Evolutionary conservation across 2,329 filamentous ascomycete genomes (phyloP).

Genomic region (Epicoccum sorghinum): DNA sequence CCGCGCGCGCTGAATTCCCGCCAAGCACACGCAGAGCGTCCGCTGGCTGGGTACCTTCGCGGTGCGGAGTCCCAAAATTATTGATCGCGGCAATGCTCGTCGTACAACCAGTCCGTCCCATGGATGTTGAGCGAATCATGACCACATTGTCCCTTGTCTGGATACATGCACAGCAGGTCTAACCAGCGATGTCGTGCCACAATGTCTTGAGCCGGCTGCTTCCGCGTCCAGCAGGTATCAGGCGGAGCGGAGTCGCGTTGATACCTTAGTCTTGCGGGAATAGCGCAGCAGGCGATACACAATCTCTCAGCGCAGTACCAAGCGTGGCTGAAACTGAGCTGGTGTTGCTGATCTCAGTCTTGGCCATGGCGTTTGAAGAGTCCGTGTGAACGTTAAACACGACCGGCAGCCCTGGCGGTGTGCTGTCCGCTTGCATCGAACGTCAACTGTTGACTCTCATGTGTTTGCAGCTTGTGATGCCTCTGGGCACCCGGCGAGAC

Average conservation of each 20-base stretch:
- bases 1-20: constrained; percentile 7
- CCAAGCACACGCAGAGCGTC: constrained; percentile 28
- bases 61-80: constrained; percentile 7
- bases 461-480: neutral
- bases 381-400: constrained; percentile 7
- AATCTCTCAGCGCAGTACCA: constrained; percentile 23
- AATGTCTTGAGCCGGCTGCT: neutral
- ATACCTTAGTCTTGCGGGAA: constrained; percentile 18
- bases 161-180: constrained; percentile 8
- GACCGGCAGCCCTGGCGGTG: constrained; percentile 10
- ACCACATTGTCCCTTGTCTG: constrained; percentile 6
- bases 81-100: constrained; percentile 14
- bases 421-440: constrained; percentile 5
- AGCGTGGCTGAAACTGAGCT: constrained; percentile 38
- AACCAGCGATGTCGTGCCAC: constrained; percentile 5
- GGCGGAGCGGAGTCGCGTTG: constrained; percentile 10
- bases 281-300: constrained; percentile 6
- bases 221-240: constrained; percentile 3
- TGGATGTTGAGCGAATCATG: constrained; percentile 2
- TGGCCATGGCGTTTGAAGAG: constrained; percentile 20
- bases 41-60: constrained; percentile 22
- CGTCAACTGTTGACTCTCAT: neutral
- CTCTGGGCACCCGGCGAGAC: constrained; percentile 1
- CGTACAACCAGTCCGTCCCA: constrained; percentile 6
- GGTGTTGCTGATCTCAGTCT: constrained; percentile 28